Base-by-base conservation (phyloP, 139 green algal genomes). In the Micromonas pusilla region DNA sequence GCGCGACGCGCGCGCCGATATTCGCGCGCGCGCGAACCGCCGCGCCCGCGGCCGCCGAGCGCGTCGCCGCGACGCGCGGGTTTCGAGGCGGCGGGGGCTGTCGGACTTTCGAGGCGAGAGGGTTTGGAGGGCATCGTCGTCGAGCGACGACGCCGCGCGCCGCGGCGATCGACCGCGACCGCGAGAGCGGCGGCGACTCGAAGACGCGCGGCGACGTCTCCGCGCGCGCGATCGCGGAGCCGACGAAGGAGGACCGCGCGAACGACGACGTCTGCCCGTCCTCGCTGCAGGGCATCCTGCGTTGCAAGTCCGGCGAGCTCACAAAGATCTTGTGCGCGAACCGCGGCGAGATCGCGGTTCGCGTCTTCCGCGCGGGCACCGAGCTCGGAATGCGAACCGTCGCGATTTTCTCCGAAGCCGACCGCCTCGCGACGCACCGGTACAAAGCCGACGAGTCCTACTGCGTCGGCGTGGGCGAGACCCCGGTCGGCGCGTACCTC, bases 361-460 rank as follows among this genome's bases (percentile, higher is more conserved):
- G 94, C 54, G 86, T 97, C 20, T 96, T 97, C 83, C 86, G 94
- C 0, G 95, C 94, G 4, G 91, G 89, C 36, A 90, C 89, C 13
- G 94, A 98, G 74, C 83, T 98, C 31, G 94, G 94, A 33, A 81
- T 94, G 2, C 78, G 82, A 1, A 91, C 89, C 67, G 90, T 98
- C 20, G 94, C 94, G 31, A 86, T 98, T 21, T 97, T 97, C 89
- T 89, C 77, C 30, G 82, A 84, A 30, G 90, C 88, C 13, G 94
- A 98, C 86, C 83, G 91, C 2, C 72, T 96, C 53, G 82, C 91
- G 78, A 90, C 90, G 0, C 94, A 98, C 84, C 86, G 93, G 60
- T 94, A 93, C 85, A 93, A 95, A 66, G 92, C 93, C n/a, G 93
- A 97, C 80, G 93, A 97, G 83, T 91, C 92, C 3, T 96, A 96